Conservation (phyloP, 2,329 filamentous ascomycete species). For the Raffaelea albimanens region DNA sequence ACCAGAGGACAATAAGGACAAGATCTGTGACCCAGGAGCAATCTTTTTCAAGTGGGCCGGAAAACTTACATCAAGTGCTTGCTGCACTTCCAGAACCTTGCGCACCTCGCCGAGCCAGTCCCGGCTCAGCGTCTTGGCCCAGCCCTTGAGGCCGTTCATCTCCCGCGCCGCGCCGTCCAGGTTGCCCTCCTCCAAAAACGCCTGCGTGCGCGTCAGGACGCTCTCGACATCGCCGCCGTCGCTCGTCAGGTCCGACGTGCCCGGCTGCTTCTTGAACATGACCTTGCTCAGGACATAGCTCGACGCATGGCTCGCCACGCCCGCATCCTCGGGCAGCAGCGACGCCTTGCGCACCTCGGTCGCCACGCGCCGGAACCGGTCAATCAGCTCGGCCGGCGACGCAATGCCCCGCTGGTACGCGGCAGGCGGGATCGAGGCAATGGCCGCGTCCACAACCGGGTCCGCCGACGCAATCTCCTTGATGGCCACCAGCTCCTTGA, state of each 20-base stretch:
- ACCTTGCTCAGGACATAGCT: slow-evolving; percentile 86
- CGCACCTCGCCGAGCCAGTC: slow-evolving; percentile 91
- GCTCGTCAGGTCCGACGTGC: slow-evolving; percentile 29
- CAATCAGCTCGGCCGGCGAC: slow-evolving; percentile 75
- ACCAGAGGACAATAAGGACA: not conserved
- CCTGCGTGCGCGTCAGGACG: slow-evolving; percentile 81
- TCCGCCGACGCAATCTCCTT: slow-evolving; percentile 85
- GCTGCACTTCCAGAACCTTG: slow-evolving; percentile 87
- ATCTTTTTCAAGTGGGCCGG: too few species aligned
- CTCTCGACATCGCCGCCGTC: slow-evolving; percentile 86
- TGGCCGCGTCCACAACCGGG: slow-evolving; percentile 81
- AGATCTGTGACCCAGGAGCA: not conserved
- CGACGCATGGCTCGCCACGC: slow-evolving; percentile 87
- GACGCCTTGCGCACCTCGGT: slow-evolving; percentile 89
- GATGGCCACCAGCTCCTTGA: slow-evolving; percentile 84
- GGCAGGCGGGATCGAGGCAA: slow-evolving; percentile 88
- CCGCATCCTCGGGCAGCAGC: slow-evolving; percentile 84
- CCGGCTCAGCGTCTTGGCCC: slow-evolving; percentile 88
- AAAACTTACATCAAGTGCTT: slow-evolving; percentile 81
- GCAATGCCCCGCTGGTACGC: slow-evolving; percentile 91
- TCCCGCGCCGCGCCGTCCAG: slow-evolving; percentile 85
- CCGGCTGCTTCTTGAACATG: slow-evolving; percentile 87
- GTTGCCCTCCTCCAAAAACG: slow-evolving; percentile 83
- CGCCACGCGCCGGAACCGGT: slow-evolving; percentile 90
- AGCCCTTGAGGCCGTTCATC: slow-evolving; percentile 87